Conservation (phyloP, 305 asterid genomes). For the Fraxinus ornus region DNA sequence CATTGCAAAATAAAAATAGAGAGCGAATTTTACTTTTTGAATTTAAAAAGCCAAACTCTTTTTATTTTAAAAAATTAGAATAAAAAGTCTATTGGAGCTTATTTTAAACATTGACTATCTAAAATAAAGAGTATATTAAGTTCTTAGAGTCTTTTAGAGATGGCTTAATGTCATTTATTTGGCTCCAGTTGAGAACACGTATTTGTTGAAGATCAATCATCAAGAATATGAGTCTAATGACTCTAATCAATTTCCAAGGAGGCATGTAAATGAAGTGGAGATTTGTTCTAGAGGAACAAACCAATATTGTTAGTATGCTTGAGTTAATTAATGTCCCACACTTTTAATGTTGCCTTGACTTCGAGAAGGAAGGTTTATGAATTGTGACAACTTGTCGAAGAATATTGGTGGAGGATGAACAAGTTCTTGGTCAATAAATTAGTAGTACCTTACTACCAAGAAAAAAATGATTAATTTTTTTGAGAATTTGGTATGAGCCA, state of each 20-base stretch:
- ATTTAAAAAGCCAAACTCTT: too few species aligned
- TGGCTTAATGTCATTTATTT: not conserved
- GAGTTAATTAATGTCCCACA: not conserved
- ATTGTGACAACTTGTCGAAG: not conserved
- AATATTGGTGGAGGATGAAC: not conserved
- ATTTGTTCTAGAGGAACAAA: not conserved
- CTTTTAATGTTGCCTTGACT: not conserved
- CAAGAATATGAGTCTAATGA: not conserved
- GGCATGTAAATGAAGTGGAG: not conserved
- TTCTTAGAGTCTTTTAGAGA: too few species aligned
- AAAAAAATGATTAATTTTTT: not conserved
- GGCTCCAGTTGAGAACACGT: not conserved
- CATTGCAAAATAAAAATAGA: not conserved
- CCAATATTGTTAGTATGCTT: not conserved
- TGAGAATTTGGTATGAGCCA: not conserved
- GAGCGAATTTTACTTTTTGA: not conserved
- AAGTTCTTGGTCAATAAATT: not conserved
- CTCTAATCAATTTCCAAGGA: not conserved
- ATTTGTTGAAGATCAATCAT: not conserved
- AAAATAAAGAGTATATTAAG: too few species aligned
- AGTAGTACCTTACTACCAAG: not conserved
- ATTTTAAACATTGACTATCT: too few species aligned
- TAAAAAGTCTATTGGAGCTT: too few species aligned
- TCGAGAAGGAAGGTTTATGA: not conserved
- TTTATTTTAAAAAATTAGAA: too few species aligned